Evolutionary conservation across 2,329 filamentous ascomycete genomes (phyloP).

Genomic region (Colletotrichum sp.): DNA sequence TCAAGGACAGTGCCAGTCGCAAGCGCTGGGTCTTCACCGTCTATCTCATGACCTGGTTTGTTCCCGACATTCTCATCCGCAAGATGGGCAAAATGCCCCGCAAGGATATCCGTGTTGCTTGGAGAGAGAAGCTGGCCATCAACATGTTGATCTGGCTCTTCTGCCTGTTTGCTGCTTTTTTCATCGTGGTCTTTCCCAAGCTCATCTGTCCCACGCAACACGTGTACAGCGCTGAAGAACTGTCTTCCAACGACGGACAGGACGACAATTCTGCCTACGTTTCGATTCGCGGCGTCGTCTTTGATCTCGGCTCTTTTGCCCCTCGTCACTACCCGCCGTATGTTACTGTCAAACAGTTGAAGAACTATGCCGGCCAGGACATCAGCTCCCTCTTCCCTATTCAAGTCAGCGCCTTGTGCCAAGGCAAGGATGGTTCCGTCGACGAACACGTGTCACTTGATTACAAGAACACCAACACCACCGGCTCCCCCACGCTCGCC

Average conservation of each 20-base stretch:
- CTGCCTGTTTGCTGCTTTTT: conserved; percentile 80
- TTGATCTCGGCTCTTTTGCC: conserved; percentile 78
- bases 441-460: conserved; percentile 81
- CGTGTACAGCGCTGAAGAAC: conserved; percentile 81
- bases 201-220: conserved; percentile 92
- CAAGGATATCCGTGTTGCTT: conserved; percentile 90
- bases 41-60: conserved; percentile 82
- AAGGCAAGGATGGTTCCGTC: conserved; percentile 70
- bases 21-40: conserved; percentile 91
- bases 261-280: conserved; percentile 69
- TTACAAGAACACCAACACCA: conserved; percentile 79
- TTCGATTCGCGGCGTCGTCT: conserved; percentile 87
- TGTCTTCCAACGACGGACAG: conserved; percentile 77
- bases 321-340: conserved; percentile 78
- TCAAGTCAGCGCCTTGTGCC: conserved; percentile 90
- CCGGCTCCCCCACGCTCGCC: conserved; percentile 68
- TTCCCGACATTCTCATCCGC: conserved; percentile 84
- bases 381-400: conserved; percentile 90
- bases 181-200: conserved; percentile 86
- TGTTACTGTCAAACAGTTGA: conserved; percentile 64
- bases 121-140: conserved; percentile 97
- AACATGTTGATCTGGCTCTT: conserved; percentile 95
- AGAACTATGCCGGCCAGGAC: conserved; percentile 86
- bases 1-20: conserved; percentile 76
- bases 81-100: conserved; percentile 84